Evolutionary conservation across 2,329 filamentous ascomycete species (phyloP), one percentile per base, ranked within the genome.

Genomic region (Colletotrichum coccodes): DNA sequence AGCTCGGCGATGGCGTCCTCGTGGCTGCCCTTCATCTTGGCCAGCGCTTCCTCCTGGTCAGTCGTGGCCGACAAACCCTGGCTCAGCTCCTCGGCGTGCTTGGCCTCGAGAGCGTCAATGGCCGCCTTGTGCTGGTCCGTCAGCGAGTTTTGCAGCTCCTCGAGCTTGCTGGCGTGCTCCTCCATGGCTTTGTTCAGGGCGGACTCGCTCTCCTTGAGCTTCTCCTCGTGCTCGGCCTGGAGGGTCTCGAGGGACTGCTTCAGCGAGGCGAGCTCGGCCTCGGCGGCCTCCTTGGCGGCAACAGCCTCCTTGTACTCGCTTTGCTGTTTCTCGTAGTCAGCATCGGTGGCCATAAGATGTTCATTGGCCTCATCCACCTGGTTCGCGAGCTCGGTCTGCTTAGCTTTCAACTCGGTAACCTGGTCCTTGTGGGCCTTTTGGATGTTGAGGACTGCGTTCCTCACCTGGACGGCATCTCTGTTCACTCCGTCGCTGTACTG

Each of bases 401-500:
- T 81, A 28, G 82, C 77, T 77, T 87, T 87, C 47, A 88, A 73
- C 26, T 75, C 80, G 40, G 85, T 82, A 12, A 90, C 75, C 3
- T 85, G 79, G 54, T 84, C 83, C 53, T 81, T 79, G 47, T 85
- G 80, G 53, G 72, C 57, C 53, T 69, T 47, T 36, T 71, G 61
- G 30, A 68, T 68, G 34, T 57, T 56, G 34, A 71, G 42, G 7
- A 70, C 62, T 21, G 64, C 64, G 40, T 58, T 83, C 80, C 73
- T 81, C 77, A 64, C 76, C 21, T 77, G 76, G 11, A 78, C 74
- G 21, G 76, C 76, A 44, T 81, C 82, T 50, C 82, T 78, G 72
- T 82, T 80, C 36, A 86, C 79, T 77, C 88, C 83, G 56, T 86
- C 84, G 63, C 82, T 84, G 23, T 91, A 82, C 71, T 87, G 83